phyloP scores from a whole-genome alignment of 78 protist genomes.

The Dictyostelium citrinum region DNA sequence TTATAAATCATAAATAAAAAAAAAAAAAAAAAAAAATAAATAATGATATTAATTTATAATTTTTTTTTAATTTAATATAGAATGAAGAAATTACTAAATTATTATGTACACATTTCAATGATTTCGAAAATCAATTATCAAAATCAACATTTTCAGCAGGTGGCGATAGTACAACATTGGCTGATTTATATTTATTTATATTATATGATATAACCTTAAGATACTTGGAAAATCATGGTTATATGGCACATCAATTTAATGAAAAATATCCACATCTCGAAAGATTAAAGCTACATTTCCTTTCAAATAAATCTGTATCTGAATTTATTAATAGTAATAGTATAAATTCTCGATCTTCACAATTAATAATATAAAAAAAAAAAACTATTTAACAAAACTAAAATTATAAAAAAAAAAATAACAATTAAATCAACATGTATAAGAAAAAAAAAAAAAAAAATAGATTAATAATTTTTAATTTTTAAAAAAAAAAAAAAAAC shows the following conservation, averaged over 20 bases:
- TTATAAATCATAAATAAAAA: too few relatives aligned
- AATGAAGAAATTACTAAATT: neutral
- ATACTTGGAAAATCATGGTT: neutral
- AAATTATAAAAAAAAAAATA: neutral
- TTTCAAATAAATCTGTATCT: neutral
- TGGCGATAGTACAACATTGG: neutral
- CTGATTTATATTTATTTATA: neutral
- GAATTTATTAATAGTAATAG: neutral
- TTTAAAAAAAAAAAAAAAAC: too few relatives aligned
- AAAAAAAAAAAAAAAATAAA: neutral
- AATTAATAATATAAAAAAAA: neutral
- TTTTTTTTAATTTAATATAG: neutral
- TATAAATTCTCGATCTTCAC: neutral
- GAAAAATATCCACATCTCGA: neutral
- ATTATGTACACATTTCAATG: neutral
- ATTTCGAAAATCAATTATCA: neutral
- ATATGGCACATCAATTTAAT: neutral
- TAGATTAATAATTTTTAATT: too few relatives aligned
- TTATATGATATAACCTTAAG: neutral
- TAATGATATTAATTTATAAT: too few relatives aligned
- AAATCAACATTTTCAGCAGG: neutral
- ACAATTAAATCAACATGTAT: too few relatives aligned
- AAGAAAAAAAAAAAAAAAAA: too few relatives aligned
- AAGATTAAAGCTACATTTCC: neutral
- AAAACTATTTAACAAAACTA: neutral